Percentiles rank a stretch among this genome's conserved stretches.
Conservation (phyloP, 2,329 filamentous ascomycete genomes). For the Apiospora rasikravindrae region DNA sequence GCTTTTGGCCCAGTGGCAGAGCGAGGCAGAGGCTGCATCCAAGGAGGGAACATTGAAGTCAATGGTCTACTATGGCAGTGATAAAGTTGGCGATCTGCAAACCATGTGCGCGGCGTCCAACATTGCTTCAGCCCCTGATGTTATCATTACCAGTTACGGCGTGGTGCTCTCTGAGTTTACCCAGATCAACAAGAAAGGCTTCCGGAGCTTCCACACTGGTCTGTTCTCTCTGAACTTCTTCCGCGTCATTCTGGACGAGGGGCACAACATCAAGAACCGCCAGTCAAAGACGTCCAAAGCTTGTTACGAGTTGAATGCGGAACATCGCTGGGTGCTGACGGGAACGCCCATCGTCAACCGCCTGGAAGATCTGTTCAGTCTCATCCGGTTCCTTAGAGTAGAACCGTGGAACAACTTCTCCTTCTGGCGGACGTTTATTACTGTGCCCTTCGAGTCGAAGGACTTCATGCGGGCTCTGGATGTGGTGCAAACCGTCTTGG, state of each 20-base stretch:
- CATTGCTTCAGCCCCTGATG: conserved; percentile 76
- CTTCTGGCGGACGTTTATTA: conserved; percentile 99
- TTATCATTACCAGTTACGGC: conserved; percentile 96
- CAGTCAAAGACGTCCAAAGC: conserved; percentile 93
- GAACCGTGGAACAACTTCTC: conserved; percentile 99
- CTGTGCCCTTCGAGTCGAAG: conserved; percentile 93
- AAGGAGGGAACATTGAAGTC: conserved; percentile 80
- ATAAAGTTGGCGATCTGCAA: conserved; percentile 81
- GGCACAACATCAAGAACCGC: conserved; percentile 88
- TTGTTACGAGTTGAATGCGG: conserved; percentile 86
- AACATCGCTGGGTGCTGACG: conserved; percentile 90
- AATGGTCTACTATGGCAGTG: conserved; percentile 89
- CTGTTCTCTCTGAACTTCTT: conserved; percentile 95
- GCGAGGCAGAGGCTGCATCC: conserved; percentile 90
- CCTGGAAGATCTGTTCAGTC: conserved; percentile 90
- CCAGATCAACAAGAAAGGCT: conserved; percentile 71
- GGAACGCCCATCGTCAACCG: conserved; percentile 97
- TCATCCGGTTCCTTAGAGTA: conserved; percentile 90
- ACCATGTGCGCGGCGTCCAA: conserved; percentile 79
- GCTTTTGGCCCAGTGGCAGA: conserved; percentile 94
- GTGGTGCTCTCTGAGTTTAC: conserved; percentile 88
- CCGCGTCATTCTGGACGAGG: conserved; percentile 93
- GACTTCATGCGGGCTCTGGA: conserved; percentile 93
- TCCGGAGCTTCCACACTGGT: conserved; percentile 69
- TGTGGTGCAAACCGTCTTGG: conserved; percentile 94